Evolutionary conservation across 1,284 basidiomycete species (phyloP).

Genomic region (Leccinum subatratum): DNA sequence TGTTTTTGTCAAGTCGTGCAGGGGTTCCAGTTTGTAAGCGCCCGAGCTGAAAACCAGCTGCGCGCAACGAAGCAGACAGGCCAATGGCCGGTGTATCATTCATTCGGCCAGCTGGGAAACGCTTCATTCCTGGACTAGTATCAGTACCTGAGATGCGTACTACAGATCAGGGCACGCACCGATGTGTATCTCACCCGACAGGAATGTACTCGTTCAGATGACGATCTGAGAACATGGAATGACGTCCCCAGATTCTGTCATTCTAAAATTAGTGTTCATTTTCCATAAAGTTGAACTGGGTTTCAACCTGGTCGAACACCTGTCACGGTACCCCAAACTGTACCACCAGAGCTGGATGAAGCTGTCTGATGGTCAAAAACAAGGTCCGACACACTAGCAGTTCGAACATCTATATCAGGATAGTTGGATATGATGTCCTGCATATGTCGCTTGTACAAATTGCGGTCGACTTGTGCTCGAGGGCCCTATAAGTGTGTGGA

Average conservation of each 20-base stretch:
- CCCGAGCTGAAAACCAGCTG: constrained; percentile 76
- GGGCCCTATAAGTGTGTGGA: constrained; percentile 56
- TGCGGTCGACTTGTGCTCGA: constrained; percentile 82
- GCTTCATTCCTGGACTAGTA: constrained; percentile 54
- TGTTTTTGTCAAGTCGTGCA: constrained; percentile 66
- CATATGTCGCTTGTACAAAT: constrained; percentile 78
- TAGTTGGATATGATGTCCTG: constrained; percentile 64
- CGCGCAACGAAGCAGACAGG: constrained; percentile 68
- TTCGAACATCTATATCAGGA: constrained; percentile 63
- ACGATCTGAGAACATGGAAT: constrained; percentile 78
- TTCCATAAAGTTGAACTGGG: background rate
- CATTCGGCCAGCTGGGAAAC: constrained; percentile 80
- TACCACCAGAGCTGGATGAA: constrained; percentile 23
- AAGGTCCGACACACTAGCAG: constrained; percentile 78
- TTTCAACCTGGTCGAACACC: constrained; percentile 69
- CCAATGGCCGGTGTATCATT: constrained; percentile 70
- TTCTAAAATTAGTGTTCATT: constrained; percentile 5
- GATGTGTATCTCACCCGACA: constrained; percentile 85
- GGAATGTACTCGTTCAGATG: constrained; percentile 86
- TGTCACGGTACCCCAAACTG: constrained; percentile 47
- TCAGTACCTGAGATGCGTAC: background rate
- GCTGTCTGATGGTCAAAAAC: constrained; percentile 51
- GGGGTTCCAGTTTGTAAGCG: constrained; percentile 89
- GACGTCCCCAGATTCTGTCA: constrained; percentile 68
- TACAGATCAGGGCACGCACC: constrained; percentile 41